A percentile compares a stretch with the other conserved stretches of the same genome.
These are phyloP conservation scores for Leptodontidium sp. DNA, from an alignment of 2,329 filamentous ascomycete species.

Conservation along the genomic window DNA sequence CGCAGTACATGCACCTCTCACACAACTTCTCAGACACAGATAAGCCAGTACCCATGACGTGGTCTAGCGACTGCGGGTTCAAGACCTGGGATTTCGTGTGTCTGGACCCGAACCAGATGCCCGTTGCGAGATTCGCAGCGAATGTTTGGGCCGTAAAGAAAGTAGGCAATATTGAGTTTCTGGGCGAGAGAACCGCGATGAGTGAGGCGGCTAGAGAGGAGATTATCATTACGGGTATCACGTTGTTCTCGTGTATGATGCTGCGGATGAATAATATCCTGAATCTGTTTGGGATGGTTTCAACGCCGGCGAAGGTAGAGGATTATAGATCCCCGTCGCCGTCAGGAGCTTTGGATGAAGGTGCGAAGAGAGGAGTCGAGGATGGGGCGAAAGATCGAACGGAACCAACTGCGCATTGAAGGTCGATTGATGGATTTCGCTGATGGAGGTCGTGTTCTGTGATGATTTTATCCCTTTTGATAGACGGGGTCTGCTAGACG, in stretches of 20 bases:
- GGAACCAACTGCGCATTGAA: not conserved
- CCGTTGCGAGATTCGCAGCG: constrained; percentile 30
- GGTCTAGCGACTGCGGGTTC: constrained; percentile 22
- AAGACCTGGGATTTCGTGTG: constrained; percentile 37
- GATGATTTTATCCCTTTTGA: no score
- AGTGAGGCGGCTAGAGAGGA: constrained; percentile 31
- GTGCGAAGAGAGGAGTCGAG: not conserved
- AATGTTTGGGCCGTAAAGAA: constrained; percentile 31
- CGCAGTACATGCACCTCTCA: constrained; percentile 31
- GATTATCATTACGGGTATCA: constrained; percentile 32
- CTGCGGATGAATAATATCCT: constrained; percentile 27
- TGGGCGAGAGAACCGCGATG: constrained; percentile 23
- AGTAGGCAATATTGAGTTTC: constrained; percentile 31
- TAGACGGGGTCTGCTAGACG: no score
- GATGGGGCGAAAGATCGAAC: no score
- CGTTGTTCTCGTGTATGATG: constrained; percentile 34
- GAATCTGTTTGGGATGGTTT: constrained; percentile 25
- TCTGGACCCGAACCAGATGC: constrained; percentile 26
- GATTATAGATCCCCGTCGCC: not conserved
- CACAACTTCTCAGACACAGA: constrained; percentile 25
- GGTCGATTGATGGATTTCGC: no score
- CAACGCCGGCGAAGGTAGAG: constrained; percentile 13
- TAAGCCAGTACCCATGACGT: constrained; percentile 28
- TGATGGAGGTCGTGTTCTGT: no score
- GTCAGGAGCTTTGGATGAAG: not conserved